phyloP scores from a whole-genome alignment of 495 filamentous ascomycete genomes.

The Saxispiralis lemnorum region DNA sequence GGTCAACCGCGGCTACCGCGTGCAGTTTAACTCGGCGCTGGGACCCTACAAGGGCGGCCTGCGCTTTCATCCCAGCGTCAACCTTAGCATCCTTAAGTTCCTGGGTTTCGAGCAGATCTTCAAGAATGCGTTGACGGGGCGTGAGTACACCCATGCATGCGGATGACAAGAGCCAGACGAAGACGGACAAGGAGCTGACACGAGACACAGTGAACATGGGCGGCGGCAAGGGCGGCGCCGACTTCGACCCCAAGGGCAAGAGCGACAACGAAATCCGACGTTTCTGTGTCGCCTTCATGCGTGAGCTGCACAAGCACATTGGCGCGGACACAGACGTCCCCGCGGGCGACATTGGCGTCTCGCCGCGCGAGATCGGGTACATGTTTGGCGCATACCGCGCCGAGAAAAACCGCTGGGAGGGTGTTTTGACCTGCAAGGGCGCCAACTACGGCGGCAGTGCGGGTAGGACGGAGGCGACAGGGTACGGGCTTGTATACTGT shows the following conservation, averaged over 20 bases:
- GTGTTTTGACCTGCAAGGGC: conserved; percentile 91
- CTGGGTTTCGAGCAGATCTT: conserved; percentile 98
- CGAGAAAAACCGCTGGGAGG: conserved; percentile 77
- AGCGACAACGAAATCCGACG: conserved; percentile 91
- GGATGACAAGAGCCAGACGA: background rate
- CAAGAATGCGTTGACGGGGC: conserved; percentile 96
- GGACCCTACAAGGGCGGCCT: conserved; percentile 98
- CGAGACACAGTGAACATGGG: conserved; percentile 66
- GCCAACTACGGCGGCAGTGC: conserved; percentile 78
- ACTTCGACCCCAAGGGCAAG: conserved; percentile 99
- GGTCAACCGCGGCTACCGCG: conserved; percentile 91
- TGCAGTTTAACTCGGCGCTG: conserved; percentile 97
- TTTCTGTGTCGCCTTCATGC: conserved; percentile 95
- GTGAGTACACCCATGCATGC: conserved; percentile 36
- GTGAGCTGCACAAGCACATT: conserved; percentile 83
- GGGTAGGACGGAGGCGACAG: conserved; percentile 94
- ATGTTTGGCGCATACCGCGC: conserved; percentile 92
- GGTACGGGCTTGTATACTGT: conserved; percentile 85
- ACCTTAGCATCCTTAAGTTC: conserved; percentile 95
- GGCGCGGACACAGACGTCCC: conserved; percentile 91
- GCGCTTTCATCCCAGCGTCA: conserved; percentile 88
- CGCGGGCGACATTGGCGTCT: conserved; percentile 87
- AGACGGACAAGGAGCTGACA: conserved; percentile 3
- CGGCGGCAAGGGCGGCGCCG: conserved; percentile 93
- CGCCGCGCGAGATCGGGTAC: conserved; percentile 77